A percentile compares a stretch with the other conserved stretches of the same genome.
These are phyloP conservation scores for Neurospora sp. DNA, from an alignment of 495 filamentous ascomycete species.

Conservation along the genomic window DNA sequence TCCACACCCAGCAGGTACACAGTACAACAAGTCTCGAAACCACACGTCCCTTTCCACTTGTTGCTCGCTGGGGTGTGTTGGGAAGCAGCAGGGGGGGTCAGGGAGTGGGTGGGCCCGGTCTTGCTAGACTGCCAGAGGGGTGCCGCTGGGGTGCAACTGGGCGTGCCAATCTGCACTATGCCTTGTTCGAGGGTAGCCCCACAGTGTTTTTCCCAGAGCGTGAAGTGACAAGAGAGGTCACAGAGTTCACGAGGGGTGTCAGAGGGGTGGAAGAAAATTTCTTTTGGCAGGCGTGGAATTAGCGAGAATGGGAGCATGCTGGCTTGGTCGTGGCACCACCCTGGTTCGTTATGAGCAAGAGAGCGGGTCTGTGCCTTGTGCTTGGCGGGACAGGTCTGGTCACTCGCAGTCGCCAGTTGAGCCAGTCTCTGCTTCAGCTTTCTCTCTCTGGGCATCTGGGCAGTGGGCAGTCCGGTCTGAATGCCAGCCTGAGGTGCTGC, in stretches of 20 bases:
- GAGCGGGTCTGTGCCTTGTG: constrained; percentile 10
- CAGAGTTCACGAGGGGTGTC: neutral
- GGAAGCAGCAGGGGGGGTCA: constrained; percentile 5
- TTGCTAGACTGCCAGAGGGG: constrained; percentile 13
- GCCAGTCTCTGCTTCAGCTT: neutral
- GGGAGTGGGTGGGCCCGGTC: constrained; percentile 14
- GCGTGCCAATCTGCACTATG: constrained; percentile 18
- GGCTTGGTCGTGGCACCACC: constrained; percentile 27
- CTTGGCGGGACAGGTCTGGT: neutral
- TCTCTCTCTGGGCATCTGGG: neutral
- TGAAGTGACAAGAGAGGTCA: constrained; percentile 16
- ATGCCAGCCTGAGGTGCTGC: neutral
- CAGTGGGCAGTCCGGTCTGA: neutral
- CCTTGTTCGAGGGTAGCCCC: constrained; percentile 9
- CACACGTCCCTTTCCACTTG: constrained; percentile 1
- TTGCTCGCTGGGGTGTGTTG: neutral
- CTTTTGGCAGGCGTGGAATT: constrained; percentile 16
- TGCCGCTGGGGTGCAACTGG: constrained; percentile 4
- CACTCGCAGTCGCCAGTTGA: neutral
- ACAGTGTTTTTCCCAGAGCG: neutral
- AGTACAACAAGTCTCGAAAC: constrained; percentile 3
- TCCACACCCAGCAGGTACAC: constrained; percentile 5
- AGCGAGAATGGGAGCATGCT: constrained; percentile 9
- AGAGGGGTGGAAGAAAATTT: constrained; percentile 17
- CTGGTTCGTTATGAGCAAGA: constrained; percentile 18